Conservation (phyloP, 2,329 filamentous ascomycete species). For the Penicillium sp. region DNA sequence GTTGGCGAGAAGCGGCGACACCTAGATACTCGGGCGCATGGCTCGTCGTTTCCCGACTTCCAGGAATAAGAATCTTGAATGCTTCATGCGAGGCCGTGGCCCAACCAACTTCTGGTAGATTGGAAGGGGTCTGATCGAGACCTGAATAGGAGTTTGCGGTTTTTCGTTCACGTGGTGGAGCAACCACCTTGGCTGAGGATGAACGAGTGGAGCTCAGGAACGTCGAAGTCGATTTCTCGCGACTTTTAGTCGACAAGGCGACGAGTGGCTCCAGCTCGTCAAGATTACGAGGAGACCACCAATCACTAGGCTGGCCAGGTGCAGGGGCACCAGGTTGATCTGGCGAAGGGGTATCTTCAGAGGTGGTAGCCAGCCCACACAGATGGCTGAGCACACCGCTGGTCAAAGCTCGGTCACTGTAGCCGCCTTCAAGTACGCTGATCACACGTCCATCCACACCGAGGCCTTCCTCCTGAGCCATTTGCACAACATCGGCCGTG, state of each 20-base stretch:
- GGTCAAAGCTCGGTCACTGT: slow-evolving; percentile 85
- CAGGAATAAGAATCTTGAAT: slow-evolving; percentile 77
- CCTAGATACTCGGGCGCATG: slow-evolving; percentile 77
- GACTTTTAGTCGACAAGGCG: slow-evolving; percentile 54
- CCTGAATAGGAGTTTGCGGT: slow-evolving; percentile 48
- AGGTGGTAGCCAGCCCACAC: slow-evolving; percentile 67
- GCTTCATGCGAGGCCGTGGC: slow-evolving; percentile 79
- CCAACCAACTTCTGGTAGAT: slow-evolving; percentile 83
- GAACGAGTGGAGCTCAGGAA: slow-evolving; percentile 88
- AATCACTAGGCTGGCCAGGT: slow-evolving; percentile 39
- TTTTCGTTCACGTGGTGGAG: slow-evolving; percentile 60
- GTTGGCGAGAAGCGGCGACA: slow-evolving; percentile 62
- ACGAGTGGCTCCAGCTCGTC: slow-evolving; percentile 67
- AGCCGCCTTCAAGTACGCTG: slow-evolving; percentile 93
- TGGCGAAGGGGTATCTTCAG: slow-evolving; percentile 29
- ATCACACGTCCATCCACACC: slow-evolving; percentile 81
- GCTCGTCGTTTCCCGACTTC: slow-evolving; percentile 71
- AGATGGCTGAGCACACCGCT: slow-evolving; percentile 90
- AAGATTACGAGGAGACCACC: slow-evolving; percentile 69
- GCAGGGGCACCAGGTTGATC: neutral
- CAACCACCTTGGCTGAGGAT: slow-evolving; percentile 76
- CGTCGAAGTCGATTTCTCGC: slow-evolving; percentile 62
- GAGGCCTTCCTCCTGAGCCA: slow-evolving; percentile 77
- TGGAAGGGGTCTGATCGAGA: slow-evolving; percentile 54
- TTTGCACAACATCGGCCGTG: slow-evolving; percentile 76